Percentiles rank a stretch among this genome's conserved stretches.
phyloP scores from a whole-genome alignment of 148 eudicot species.

The Vaccinium darrowii region DNA sequence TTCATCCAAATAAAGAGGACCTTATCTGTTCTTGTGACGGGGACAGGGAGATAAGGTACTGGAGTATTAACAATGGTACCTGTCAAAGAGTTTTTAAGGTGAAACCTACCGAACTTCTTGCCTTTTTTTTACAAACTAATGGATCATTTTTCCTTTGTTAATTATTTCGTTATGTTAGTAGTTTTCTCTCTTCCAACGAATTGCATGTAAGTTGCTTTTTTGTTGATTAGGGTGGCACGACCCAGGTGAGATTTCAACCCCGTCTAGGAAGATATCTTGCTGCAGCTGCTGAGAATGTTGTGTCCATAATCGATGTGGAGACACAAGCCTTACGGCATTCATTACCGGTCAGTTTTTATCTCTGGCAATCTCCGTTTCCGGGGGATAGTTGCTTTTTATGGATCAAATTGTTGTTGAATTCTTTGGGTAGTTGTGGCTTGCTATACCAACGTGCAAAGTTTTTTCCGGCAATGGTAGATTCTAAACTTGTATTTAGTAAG shows the following conservation, averaged over 20 bases:
- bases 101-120: too few relatives aligned
- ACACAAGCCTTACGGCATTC: constrained; percentile 70
- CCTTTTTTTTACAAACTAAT: too few relatives aligned
- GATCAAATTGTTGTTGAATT: neutral
- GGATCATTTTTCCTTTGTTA: too few relatives aligned
- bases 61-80: too few relatives aligned
- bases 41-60: too few relatives aligned
- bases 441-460: neutral
- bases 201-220: too few relatives aligned
- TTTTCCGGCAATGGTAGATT: neutral
- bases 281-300: constrained; percentile 78
- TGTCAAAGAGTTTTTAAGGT: too few relatives aligned
- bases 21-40: too few relatives aligned
- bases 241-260: constrained; percentile 75
- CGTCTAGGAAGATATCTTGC: constrained; percentile 80
- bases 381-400: neutral
- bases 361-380: neutral
- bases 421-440: neutral
- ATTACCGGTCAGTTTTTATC: constrained; percentile 49
- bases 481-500: neutral
- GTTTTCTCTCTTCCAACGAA: too few relatives aligned
- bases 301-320: constrained; percentile 76
- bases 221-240: too few relatives aligned
- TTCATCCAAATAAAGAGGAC: too few relatives aligned
- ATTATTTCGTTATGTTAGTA: too few relatives aligned